Conservation (phyloP, 2,329 filamentous ascomycete species). For the Calycina herbarum region DNA sequence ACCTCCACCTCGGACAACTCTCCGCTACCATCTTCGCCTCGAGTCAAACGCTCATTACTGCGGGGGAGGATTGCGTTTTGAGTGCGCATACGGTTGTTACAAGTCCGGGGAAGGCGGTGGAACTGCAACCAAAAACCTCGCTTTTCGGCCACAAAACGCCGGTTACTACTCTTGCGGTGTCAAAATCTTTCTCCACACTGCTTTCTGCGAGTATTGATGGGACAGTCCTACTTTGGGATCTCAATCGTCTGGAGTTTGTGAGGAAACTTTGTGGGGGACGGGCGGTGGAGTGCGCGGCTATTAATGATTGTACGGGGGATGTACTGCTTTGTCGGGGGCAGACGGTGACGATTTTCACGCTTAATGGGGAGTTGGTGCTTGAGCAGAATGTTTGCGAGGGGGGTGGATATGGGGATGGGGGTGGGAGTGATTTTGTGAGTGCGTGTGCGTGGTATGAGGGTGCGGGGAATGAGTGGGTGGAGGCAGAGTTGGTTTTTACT, state of each 20-base stretch:
- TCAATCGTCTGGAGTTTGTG: constrained; percentile 87
- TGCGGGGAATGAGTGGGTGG: constrained; percentile 87
- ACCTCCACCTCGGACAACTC: constrained; percentile 87
- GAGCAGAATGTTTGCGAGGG: constrained; percentile 77
- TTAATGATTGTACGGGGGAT: constrained; percentile 90
- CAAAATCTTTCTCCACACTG: constrained; percentile 83
- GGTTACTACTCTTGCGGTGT: constrained; percentile 79
- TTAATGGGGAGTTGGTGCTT: constrained; percentile 82
- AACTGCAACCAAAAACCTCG: constrained; percentile 74
- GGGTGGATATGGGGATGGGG: constrained; percentile 39
- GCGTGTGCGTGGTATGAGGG: constrained; percentile 94
- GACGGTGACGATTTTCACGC: constrained; percentile 74
- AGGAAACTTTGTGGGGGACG: constrained; percentile 65
- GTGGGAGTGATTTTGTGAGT: constrained; percentile 72
- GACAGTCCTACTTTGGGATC: constrained; percentile 86
- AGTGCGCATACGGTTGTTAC: constrained; percentile 76
- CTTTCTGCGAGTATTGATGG: constrained; percentile 82
- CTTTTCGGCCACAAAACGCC: constrained; percentile 89
- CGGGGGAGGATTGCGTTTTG: constrained; percentile 88
- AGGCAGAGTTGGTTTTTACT: constrained; percentile 82
- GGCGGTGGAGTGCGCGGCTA: constrained; percentile 69
- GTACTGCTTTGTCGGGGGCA: constrained; percentile 81
- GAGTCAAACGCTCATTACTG: constrained; percentile 86
- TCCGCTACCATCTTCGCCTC: constrained; percentile 83
- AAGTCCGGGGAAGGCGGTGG: constrained; percentile 65